phyloP scores from a whole-genome alignment of 2,329 filamentous ascomycete genomes.

The Stagonosporopsis chrysanthemi region DNA sequence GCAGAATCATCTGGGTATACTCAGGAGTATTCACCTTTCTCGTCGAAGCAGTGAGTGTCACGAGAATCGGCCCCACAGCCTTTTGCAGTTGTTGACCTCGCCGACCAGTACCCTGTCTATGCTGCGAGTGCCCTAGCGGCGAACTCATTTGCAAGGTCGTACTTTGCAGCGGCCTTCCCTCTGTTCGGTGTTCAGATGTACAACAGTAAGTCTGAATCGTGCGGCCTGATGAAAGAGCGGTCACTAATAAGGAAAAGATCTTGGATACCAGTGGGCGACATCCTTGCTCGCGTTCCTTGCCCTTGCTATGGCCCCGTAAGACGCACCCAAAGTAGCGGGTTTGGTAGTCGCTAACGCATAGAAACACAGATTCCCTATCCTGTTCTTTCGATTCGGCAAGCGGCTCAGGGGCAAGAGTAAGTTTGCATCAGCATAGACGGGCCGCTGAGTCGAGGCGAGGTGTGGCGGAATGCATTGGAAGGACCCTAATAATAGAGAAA shows the following conservation, averaged over 20 bases:
- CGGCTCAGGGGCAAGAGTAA: slow-evolving; percentile 56
- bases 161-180: slow-evolving; percentile 58
- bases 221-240: slow-evolving; percentile 50
- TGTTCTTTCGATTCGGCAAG: slow-evolving; percentile 60
- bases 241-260: slow-evolving; percentile 52
- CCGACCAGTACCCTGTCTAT: slow-evolving; percentile 56
- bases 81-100: slow-evolving; percentile 34
- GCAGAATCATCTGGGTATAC: slow-evolving; percentile 77
- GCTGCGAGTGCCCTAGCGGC: slow-evolving; percentile 59
- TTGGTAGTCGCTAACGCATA: slow-evolving; percentile 43
- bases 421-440: slow-evolving; percentile 53
- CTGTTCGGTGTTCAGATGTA: slow-evolving; percentile 61
- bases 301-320: slow-evolving; percentile 58
- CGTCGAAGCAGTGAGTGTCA: slow-evolving; percentile 63
- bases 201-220: slow-evolving; percentile 53
- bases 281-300: slow-evolving; percentile 57
- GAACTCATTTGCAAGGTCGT: slow-evolving; percentile 58
- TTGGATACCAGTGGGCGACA: slow-evolving; percentile 61
- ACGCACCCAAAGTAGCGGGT: slow-evolving; percentile 34
- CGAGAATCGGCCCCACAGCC: slow-evolving; percentile 32
- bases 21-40: slow-evolving; percentile 88
- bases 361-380: slow-evolving; percentile 51
- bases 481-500: slow-evolving; percentile 44
- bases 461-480: slow-evolving; percentile 24
- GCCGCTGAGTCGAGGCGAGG: slow-evolving; percentile 15